Evolutionary conservation across 192 early-diverging fungal genomes (phyloP).

Genomic region (Helicostylum pulchrum): DNA sequence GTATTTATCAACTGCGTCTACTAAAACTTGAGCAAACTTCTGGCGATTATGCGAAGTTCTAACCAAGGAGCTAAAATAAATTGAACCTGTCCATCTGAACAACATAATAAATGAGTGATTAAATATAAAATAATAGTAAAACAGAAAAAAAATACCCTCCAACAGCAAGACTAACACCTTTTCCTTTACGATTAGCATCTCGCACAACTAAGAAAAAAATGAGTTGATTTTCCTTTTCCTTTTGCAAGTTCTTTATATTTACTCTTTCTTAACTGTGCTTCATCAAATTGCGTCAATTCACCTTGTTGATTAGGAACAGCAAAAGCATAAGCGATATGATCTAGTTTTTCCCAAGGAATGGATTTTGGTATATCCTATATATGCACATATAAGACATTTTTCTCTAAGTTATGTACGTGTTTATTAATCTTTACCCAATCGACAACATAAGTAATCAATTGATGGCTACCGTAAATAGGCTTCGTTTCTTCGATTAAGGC

Average conservation of each 20-base stretch:
- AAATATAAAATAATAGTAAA: neutral
- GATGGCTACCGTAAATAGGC: constrained; percentile 8
- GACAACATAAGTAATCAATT: constrained; percentile 18
- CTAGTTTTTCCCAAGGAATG: constrained; percentile 42
- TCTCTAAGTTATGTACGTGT: neutral
- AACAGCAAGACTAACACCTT: constrained; percentile 27
- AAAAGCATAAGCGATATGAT: constrained; percentile 64
- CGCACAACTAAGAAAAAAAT: constrained; percentile 14
- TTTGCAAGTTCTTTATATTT: neutral
- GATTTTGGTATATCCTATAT: constrained; percentile 22
- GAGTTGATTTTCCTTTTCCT: neutral
- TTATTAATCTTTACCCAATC: constrained; percentile 20
- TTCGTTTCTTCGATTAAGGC: neutral
- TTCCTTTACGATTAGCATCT: constrained; percentile 26
- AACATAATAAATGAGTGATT: constrained; percentile 2
- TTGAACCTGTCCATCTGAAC: constrained; percentile 36
- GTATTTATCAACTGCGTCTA: constrained; percentile 39
- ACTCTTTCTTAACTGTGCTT: constrained; percentile 9
- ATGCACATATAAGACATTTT: neutral
- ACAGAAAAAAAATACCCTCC: constrained; percentile 25
- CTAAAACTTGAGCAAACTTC: constrained; percentile 36
- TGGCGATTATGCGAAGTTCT: constrained; percentile 26
- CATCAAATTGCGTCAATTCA: constrained; percentile 19
- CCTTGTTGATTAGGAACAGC: constrained; percentile 36
- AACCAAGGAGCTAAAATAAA: constrained; percentile 27